phyloP scores from a whole-genome alignment of 2,329 filamentous ascomycete species.

The Penicillium capsulatum region DNA sequence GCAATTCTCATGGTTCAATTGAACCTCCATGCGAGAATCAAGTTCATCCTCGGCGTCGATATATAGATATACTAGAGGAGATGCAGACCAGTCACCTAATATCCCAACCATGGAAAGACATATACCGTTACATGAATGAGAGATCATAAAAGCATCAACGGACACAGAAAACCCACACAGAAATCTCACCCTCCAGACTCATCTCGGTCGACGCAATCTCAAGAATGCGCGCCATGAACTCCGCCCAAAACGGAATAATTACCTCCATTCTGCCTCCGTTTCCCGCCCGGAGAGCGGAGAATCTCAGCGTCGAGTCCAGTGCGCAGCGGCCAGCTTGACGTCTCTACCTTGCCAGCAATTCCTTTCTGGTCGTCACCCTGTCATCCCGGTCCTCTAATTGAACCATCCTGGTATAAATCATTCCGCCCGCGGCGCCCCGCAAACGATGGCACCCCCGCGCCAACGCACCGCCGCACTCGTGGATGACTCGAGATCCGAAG shows the following conservation, averaged over 20 bases:
- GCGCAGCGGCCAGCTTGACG: conserved; percentile 3
- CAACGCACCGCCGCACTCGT: conserved; percentile 37
- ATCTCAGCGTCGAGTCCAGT: conserved; percentile 11
- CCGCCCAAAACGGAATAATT: conserved; percentile 12
- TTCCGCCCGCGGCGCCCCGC: conserved; percentile 5
- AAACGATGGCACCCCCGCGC: conserved; percentile 45
- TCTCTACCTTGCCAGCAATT: conserved; percentile 3
- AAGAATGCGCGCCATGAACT: not conserved
- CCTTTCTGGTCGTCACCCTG: conserved; percentile 1
- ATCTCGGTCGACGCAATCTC: not conserved
- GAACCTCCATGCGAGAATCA: too few relatives aligned
- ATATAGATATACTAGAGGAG: too few relatives aligned
- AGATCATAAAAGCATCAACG: too few relatives aligned
- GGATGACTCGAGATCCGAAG: conserved; percentile 48
- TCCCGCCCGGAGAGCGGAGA: conserved; percentile 26
- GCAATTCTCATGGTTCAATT: too few relatives aligned
- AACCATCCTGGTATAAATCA: too few relatives aligned
- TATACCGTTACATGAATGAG: too few relatives aligned
- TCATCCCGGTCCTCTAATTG: too few relatives aligned
- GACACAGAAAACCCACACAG: too few relatives aligned
- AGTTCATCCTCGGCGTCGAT: too few relatives aligned
- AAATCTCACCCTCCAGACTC: too few relatives aligned
- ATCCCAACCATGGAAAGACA: too few relatives aligned
- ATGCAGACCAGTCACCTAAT: too few relatives aligned
- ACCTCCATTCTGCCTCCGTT: conserved; percentile 30